phyloP scores from a whole-genome alignment of 2,329 filamentous ascomycete genomes.

The Fusarium setosum region DNA sequence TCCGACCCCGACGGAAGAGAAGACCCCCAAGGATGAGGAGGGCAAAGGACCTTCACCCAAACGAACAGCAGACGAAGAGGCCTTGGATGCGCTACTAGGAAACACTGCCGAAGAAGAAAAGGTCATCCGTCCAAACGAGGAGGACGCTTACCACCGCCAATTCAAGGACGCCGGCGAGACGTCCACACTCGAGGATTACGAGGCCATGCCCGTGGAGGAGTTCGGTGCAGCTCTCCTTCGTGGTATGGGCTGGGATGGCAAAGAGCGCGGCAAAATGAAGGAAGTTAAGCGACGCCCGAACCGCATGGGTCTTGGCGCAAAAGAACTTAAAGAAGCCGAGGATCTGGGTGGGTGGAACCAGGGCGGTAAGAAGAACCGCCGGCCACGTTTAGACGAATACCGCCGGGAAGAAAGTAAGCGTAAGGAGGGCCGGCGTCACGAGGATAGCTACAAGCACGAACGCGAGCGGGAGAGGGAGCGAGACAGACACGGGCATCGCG shows the following conservation, averaged over 20 bases:
- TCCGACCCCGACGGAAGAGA: constrained; percentile 12
- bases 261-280: constrained; percentile 65
- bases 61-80: constrained; percentile 60
- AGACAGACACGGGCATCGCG: constrained; percentile 51
- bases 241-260: constrained; percentile 94
- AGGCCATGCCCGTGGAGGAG: constrained; percentile 90
- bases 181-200: constrained; percentile 85
- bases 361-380: constrained; percentile 62
- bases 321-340: constrained; percentile 76
- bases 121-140: constrained; percentile 68
- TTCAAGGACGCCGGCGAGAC: constrained; percentile 78
- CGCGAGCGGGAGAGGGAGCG: constrained; percentile 53
- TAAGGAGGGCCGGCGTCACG: constrained; percentile 55
- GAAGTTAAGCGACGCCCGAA: constrained; percentile 80
- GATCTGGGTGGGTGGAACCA: constrained; percentile 87
- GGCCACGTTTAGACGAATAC: constrained; percentile 63
- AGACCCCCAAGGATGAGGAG: constrained; percentile 7
- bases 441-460: constrained; percentile 60
- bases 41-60: constrained; percentile 12
- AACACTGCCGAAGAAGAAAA: constrained; percentile 61
- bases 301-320: constrained; percentile 89
- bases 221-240: constrained; percentile 91
- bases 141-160: constrained; percentile 77
- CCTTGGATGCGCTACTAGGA: constrained; percentile 74
- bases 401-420: constrained; percentile 56